Percentiles rank a stretch among this genome's conserved stretches.
Conservation (phyloP, 2,329 filamentous ascomycete species). For the Aspergillus sp. region DNA sequence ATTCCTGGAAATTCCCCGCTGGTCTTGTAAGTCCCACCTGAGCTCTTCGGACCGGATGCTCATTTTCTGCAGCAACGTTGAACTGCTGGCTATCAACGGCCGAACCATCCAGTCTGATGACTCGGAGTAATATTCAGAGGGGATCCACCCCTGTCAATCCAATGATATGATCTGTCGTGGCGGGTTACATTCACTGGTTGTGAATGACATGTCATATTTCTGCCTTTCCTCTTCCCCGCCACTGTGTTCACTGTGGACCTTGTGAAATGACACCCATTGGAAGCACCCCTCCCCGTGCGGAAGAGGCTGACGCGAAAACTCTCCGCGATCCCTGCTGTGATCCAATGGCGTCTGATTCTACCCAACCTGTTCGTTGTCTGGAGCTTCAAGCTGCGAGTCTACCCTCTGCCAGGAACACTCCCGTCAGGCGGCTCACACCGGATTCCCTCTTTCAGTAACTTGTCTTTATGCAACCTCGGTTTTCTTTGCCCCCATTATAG, state of each 20-base stretch:
- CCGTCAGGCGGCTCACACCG: too few relatives aligned
- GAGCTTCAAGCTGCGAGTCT: background rate
- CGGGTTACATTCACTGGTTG: too few relatives aligned
- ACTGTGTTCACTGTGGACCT: too few relatives aligned
- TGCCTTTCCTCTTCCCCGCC: too few relatives aligned
- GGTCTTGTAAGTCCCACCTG: conserved; percentile 16
- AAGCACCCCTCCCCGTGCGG: too few relatives aligned
- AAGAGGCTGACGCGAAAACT: too few relatives aligned
- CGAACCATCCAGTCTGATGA: conserved; percentile 1
- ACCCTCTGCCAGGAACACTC: background rate
- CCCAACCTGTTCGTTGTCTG: too few relatives aligned
- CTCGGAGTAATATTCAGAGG: background rate
- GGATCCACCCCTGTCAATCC: too few relatives aligned
- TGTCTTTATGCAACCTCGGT: background rate
- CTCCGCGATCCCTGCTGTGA: background rate
- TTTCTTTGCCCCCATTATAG: background rate
- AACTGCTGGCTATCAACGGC: conserved; percentile 9
- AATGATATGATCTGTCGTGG: too few relatives aligned
- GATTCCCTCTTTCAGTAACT: background rate
- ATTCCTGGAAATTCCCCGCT: conserved; percentile 21
- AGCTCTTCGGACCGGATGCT: background rate
- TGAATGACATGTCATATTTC: too few relatives aligned
- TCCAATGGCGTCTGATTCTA: background rate
- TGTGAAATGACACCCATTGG: too few relatives aligned
- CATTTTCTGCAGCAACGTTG: conserved; percentile 3